Evolutionary conservation across 805 yeast genomes (phyloP), one percentile per base, ranked within the genome.

Genomic region (Blastobotrys chiropterorum): DNA sequence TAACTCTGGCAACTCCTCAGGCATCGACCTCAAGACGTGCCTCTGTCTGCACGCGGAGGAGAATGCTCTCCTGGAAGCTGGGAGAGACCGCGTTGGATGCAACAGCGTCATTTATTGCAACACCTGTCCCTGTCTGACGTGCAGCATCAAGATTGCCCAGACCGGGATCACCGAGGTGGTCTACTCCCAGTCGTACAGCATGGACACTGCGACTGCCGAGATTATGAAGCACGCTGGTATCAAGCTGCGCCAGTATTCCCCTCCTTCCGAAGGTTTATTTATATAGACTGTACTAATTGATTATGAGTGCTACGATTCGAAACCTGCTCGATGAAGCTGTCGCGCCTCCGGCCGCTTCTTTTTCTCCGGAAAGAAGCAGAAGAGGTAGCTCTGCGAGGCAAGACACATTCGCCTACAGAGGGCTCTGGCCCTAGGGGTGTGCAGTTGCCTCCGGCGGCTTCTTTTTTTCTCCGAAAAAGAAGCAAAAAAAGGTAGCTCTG

Each of bases 31-130:
- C 39, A 77, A 85, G 2, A 89, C 97, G 0, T 94, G 99, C 67
- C 69, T 94, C 47, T 94, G 99, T 67, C 69, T 94, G 34, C 99
- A 94, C 67, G 99, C 98, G 0, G 99, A 94, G 66, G 99, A 94
- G 61, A 94, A 94, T 66, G 98, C 99, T 0, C 72, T 94, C 40
- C 68, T 94, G 48, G 99, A 94, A 66, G 88, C 97, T 5, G 99
- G 99, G 1, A 75, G 97, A 56, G 96, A 86, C 58, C 72, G 98
- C 51, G 78, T 88, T 8, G 86, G 86, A 0, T 59, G 59, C 2
- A 68, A 72, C 41, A 82, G 87, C 6, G 82, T 81, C 0, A 68
- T 90, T 52, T 94, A 94, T 66, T 94, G 99, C 70, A 94, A 94
- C 67, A 94, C 99, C 0, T 72, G 99, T 62, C 99, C 99, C 0